A percentile compares a stretch with the other conserved stretches of the same genome.
Conservation (phyloP, 306 rosid species). For the Nissolia schottii region DNA sequence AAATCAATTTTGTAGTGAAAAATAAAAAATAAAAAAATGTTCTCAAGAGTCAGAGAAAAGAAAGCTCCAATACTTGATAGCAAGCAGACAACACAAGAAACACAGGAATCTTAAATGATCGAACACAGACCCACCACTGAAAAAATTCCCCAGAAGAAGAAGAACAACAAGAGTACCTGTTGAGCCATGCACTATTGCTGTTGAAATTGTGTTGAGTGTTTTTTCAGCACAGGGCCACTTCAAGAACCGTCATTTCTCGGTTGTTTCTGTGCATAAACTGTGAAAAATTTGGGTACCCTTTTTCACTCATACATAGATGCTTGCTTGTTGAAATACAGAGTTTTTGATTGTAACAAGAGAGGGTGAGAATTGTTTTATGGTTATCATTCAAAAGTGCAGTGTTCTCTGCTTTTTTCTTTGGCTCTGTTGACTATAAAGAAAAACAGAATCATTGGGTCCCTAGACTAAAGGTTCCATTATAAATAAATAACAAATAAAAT, state of each 20-base stretch:
- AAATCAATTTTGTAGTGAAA: slow-evolving; percentile 22
- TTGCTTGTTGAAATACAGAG: neutral
- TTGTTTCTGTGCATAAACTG: slow-evolving; percentile 2
- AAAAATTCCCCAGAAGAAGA: too few species aligned
- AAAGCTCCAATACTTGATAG: slow-evolving; percentile 13
- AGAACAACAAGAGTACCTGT: slow-evolving; percentile 59
- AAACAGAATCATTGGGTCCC: slow-evolving; percentile 42
- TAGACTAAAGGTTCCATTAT: neutral
- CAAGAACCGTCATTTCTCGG: slow-evolving; percentile 22
- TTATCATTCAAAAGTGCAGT: slow-evolving; percentile 34
- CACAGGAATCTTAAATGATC: neutral
- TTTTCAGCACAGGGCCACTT: slow-evolving; percentile 8
- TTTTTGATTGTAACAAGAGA: neutral
- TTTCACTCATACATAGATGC: neutral
- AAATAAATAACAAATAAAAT: neutral
- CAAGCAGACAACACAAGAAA: slow-evolving; percentile 16
- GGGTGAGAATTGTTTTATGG: too few species aligned
- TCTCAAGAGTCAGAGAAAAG: too few species aligned
- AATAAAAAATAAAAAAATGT: neutral
- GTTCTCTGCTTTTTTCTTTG: slow-evolving; percentile 23
- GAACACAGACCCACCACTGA: slow-evolving; percentile 35
- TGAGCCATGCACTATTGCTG: slow-evolving; percentile 42
- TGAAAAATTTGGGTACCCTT: neutral
- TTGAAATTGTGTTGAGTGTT: too few species aligned
- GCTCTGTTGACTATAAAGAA: slow-evolving; percentile 46